phyloP scores from a whole-genome alignment of 139 green algal genomes.

The Haematococcus sp. region DNA sequence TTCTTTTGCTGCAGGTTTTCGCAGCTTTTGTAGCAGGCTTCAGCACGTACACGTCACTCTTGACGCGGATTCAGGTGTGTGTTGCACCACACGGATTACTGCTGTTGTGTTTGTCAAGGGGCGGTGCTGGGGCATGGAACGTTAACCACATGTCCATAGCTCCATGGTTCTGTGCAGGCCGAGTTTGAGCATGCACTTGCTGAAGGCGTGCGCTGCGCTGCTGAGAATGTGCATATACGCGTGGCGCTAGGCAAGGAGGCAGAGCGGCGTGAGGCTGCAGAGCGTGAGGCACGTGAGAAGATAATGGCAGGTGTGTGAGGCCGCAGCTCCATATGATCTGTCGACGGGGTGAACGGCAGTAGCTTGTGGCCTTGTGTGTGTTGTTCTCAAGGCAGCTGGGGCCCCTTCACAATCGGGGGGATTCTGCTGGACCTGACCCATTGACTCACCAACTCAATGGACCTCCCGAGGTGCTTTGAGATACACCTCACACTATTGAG shows the following conservation, averaged over 20 bases:
- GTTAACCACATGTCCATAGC: too few relatives aligned
- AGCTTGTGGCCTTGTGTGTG: too few relatives aligned
- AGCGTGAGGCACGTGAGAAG: conserved; percentile 1
- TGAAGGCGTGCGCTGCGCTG: conserved; percentile 31
- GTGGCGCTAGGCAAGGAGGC: conserved; percentile 23
- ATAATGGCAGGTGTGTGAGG: conserved; percentile 18
- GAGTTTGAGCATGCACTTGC: conserved; percentile 39
- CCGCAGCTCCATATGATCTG: background rate
- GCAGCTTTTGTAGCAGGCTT: conserved; percentile 41
- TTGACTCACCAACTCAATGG: too few relatives aligned
- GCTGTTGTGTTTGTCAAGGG: background rate
- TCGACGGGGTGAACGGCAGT: too few relatives aligned
- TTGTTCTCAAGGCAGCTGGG: too few relatives aligned
- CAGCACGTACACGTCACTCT: conserved; percentile 30
- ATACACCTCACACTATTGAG: too few relatives aligned
- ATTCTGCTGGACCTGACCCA: too few relatives aligned
- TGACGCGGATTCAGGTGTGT: conserved; percentile 27
- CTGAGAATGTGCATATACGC: conserved; percentile 37
- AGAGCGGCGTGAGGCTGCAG: background rate
- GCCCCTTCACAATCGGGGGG: too few relatives aligned
- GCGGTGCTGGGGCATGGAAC: background rate
- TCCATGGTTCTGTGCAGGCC: conserved; percentile 12
- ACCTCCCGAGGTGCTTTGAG: too few relatives aligned
- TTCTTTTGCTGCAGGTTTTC: conserved; percentile 30
- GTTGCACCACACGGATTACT: background rate